These are phyloP conservation scores for Geosmithia putterillii DNA, from an alignment of 2,329 filamentous ascomycete genomes.

Conservation along the genomic window DNA sequence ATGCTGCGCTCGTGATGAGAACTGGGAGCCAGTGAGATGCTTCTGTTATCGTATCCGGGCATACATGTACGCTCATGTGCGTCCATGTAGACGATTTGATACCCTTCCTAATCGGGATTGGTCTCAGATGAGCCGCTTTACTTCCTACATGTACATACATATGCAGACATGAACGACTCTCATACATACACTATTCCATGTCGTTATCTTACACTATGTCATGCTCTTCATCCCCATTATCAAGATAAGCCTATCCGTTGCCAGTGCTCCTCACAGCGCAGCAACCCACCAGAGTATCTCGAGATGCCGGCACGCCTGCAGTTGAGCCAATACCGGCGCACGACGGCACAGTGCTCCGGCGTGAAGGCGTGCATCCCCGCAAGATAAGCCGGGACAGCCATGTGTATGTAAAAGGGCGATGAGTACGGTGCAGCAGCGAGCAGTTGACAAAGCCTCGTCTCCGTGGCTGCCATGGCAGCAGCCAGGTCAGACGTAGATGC, in stretches of 20 bases:
- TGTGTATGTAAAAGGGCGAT: slow-evolving; percentile 24
- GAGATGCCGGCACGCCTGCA: slow-evolving; percentile 22
- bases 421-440: slow-evolving; percentile 16
- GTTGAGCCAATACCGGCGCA: slow-evolving; percentile 23
- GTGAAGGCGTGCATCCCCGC: slow-evolving; percentile 21
- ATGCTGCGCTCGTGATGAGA: neutral
- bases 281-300: slow-evolving; percentile 15
- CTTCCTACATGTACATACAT: neutral
- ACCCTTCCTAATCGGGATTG: neutral
- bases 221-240: neutral
- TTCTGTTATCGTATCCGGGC: neutral
- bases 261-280: slow-evolving; percentile 21
- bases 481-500: neutral
- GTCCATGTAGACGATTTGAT: neutral
- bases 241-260: slow-evolving; percentile 9
- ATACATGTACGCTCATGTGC: neutral
- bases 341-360: slow-evolving; percentile 16
- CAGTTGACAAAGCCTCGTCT: slow-evolving; percentile 19
- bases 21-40: neutral
- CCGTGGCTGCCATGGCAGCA: slow-evolving; percentile 13
- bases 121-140: neutral
- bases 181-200: neutral
- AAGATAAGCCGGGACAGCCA: slow-evolving; percentile 23
- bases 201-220: neutral
- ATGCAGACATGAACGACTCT: neutral